Evolutionary conservation across 768 basidiomycete species (phyloP), one percentile per base, ranked within the genome.

Genomic region (Auricularia auricula-judae): DNA sequence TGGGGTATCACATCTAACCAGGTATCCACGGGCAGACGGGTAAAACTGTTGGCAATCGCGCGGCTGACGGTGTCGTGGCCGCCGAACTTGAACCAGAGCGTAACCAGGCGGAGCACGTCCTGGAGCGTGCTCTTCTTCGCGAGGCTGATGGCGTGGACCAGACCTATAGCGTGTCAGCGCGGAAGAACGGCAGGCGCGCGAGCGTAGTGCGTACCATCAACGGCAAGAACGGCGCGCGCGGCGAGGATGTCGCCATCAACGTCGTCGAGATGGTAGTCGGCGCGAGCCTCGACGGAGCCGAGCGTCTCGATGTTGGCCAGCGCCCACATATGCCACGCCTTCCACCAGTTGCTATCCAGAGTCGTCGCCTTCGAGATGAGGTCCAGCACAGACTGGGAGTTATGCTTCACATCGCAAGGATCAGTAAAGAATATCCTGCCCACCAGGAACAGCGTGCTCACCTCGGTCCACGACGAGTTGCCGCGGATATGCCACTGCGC

Each of bases 1-100:
- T 81, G 80, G 33, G 81, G 81, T 35, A 81, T 79, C 62, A 82
- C 81, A 54, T 81, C 80, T 36, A 82, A 73, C 81, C 81, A 82
- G 12, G 80, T 80, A 63, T 81, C 80, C 63, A 81, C 72, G 66
- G 74, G 76, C 67, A 81, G 79, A 43, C 70, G 74, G 12, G 71
- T 71, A 66, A 80, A 74, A 3, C 80, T 79, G 62, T 78, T 76
- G 33, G 72, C 70, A 62, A 82, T 77, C 1, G 79, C 78, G 2
- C 67, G 66, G 44, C 71, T 74, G 36, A 82, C 79, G 35, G 74
- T 72, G 18, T 71, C 67, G 61, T 80, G 74, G 59, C 77, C 76
- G 0, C 80, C 81, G 65, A 78, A 80, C 47, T 77, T 80, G 76
- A 82, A 82, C 80, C 80, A 81, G 2, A 81, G 74, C 1, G 80